Conservation (phyloP, 2,329 filamentous ascomycete species). For the Fusarium sp. region DNA sequence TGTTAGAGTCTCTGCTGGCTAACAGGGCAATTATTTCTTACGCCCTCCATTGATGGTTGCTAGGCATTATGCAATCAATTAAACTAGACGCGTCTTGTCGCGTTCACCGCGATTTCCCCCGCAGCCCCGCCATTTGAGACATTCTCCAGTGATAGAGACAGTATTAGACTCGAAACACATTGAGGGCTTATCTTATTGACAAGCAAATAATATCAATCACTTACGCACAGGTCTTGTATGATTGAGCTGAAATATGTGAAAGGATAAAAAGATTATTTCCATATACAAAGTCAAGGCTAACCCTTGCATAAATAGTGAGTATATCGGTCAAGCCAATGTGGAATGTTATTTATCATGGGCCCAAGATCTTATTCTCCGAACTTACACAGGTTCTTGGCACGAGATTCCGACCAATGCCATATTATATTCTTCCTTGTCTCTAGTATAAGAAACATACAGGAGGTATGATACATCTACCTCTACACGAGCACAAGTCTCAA, state of each 20-base stretch:
- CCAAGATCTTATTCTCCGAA: neutral
- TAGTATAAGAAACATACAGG: neutral
- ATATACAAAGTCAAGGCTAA: neutral
- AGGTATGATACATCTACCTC: neutral
- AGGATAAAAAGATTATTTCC: neutral
- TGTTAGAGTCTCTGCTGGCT: neutral
- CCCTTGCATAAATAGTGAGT: neutral
- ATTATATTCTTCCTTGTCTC: neutral
- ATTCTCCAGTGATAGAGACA: neutral
- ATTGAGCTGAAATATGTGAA: neutral
- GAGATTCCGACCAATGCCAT: neutral
- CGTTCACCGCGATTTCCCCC: constrained; percentile 19
- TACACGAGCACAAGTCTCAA: neutral
- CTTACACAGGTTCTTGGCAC: neutral
- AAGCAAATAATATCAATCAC: neutral
- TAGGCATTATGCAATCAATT: constrained; percentile 31
- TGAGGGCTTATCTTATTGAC: neutral
- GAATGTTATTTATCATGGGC: neutral
- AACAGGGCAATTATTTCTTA: neutral
- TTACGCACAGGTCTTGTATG: neutral
- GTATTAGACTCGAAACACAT: neutral
- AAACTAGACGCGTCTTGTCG: constrained; percentile 29
- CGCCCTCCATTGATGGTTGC: neutral
- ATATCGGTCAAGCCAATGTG: neutral
- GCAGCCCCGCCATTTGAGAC: constrained; percentile 7